A percentile compares a stretch with the other conserved stretches of the same genome.
phyloP scores from a whole-genome alignment of 768 basidiomycete genomes.

The Hemileccinum rubropunctum region DNA sequence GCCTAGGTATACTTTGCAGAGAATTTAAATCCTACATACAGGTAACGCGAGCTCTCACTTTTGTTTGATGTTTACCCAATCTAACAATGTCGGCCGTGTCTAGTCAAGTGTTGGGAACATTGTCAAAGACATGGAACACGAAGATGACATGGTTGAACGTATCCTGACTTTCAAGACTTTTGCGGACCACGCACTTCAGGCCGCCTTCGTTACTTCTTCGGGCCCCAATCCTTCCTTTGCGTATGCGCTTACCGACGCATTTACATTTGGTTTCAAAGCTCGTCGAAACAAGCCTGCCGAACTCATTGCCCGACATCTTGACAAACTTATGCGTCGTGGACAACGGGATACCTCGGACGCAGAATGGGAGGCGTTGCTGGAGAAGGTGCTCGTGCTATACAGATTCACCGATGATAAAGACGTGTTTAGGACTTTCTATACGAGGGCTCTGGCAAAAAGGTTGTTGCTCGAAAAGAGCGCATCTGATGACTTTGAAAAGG shows the following conservation, averaged over 20 bases:
- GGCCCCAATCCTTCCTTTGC: constrained; percentile 53
- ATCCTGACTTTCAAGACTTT: constrained; percentile 67
- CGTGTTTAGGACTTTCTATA: constrained; percentile 91
- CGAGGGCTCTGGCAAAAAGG: constrained; percentile 83
- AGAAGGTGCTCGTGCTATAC: constrained; percentile 71
- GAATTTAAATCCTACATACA: constrained; percentile 64
- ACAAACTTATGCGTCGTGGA: constrained; percentile 82
- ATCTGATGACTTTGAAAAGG: constrained; percentile 82
- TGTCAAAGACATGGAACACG: constrained; percentile 57
- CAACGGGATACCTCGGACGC: constrained; percentile 66
- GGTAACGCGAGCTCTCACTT: constrained; percentile 32
- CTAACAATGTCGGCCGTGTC: neutral
- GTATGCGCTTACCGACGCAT: constrained; percentile 71
- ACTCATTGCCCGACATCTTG: constrained; percentile 89
- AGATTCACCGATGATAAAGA: constrained; percentile 90
- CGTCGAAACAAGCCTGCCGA: constrained; percentile 85
- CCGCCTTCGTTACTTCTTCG: constrained; percentile 48
- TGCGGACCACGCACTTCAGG: constrained; percentile 47
- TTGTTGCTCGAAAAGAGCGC: constrained; percentile 82
- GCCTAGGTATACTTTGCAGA: constrained; percentile 48
- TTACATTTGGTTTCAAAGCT: constrained; percentile 68
- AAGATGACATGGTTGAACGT: constrained; percentile 76
- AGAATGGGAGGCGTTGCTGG: constrained; percentile 61
- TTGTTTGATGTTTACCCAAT: neutral
- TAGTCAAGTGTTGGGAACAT: constrained; percentile 61